phyloP scores from a whole-genome alignment of 2,329 filamentous ascomycete species.

The Neopestalotiopsis rosae region DNA sequence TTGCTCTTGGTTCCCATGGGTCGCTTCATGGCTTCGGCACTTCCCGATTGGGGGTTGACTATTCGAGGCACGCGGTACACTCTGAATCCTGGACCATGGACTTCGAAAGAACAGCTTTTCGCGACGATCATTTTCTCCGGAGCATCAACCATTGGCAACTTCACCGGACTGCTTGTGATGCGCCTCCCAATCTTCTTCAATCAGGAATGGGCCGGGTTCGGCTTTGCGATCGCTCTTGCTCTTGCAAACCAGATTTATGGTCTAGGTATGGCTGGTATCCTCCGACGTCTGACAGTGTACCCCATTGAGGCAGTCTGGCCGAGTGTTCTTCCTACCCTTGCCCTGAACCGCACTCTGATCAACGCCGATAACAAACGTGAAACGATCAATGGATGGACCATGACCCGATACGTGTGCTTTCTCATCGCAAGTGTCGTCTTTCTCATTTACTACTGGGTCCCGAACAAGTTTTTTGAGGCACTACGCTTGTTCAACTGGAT shows the following conservation, averaged over 20 bases:
- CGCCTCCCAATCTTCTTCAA: constrained; percentile 54
- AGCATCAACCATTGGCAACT: constrained; percentile 47
- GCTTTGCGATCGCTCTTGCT: constrained; percentile 54
- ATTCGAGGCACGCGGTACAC: constrained; percentile 50
- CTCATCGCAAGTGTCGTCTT: constrained; percentile 44
- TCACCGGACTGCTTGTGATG: constrained; percentile 54
- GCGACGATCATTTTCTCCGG: constrained; percentile 65
- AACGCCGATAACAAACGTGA: constrained; percentile 40
- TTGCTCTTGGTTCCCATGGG: constrained; percentile 45
- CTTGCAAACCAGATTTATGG: constrained; percentile 58
- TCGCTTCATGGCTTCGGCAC: constrained; percentile 36
- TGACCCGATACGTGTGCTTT: constrained; percentile 51
- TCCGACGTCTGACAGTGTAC: constrained; percentile 29
- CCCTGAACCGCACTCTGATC: constrained; percentile 51
- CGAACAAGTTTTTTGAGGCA: constrained; percentile 48
- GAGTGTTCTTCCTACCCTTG: constrained; percentile 46
- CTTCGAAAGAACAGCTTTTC: constrained; percentile 63
- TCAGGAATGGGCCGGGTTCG: constrained; percentile 50
- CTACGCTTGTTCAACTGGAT: constrained; percentile 54
- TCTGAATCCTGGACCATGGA: constrained; percentile 62
- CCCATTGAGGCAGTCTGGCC: constrained; percentile 47
- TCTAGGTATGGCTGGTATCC: constrained; percentile 54
- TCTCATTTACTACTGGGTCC: constrained; percentile 56
- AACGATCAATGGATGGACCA: constrained; percentile 40
- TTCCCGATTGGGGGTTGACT: constrained; percentile 41